phyloP scores from a whole-genome alignment of 2,329 filamentous ascomycete species.

The Phyllosticta capitalensis region DNA sequence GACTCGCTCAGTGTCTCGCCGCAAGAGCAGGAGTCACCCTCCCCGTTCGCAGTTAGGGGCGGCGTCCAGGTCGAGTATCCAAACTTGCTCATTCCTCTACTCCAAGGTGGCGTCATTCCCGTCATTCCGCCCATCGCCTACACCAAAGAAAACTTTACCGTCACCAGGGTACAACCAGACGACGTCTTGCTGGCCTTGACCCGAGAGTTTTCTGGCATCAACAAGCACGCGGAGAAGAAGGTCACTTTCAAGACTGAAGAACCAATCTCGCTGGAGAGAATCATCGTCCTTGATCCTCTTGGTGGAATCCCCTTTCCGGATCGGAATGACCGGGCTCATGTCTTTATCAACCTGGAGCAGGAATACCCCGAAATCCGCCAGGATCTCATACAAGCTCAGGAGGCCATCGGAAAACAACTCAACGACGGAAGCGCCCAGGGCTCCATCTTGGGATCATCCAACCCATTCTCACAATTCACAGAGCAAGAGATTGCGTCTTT shows the following conservation, averaged over 20 bases:
- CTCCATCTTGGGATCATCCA: constrained; percentile 24
- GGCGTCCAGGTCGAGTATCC: constrained; percentile 33
- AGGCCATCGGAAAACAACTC: constrained; percentile 15
- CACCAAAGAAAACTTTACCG: constrained; percentile 29
- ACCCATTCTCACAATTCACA: constrained; percentile 37
- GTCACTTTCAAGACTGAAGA: neutral
- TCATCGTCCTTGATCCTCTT: constrained; percentile 80
- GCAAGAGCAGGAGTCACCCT: constrained; percentile 18
- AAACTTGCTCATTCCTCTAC: constrained; percentile 51
- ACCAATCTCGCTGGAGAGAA: constrained; percentile 52
- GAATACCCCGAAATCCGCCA: constrained; percentile 64
- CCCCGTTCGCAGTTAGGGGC: constrained; percentile 26
- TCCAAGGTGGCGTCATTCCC: constrained; percentile 60
- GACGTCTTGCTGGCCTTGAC: constrained; percentile 70
- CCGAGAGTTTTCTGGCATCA: constrained; percentile 61
- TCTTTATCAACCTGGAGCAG: constrained; percentile 90
- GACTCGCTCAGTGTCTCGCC: constrained; percentile 37
- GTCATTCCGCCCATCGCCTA: constrained; percentile 60
- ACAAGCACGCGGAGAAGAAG: constrained; percentile 15
- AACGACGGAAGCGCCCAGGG: neutral
- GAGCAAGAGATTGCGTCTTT: constrained; percentile 19
- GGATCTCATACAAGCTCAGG: constrained; percentile 40
- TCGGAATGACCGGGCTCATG: constrained; percentile 55
- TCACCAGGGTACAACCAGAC: constrained; percentile 41
- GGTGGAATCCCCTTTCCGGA: constrained; percentile 68